These are phyloP conservation scores for Tuber indicum DNA, from an alignment of 495 filamentous ascomycete genomes.

Conservation along the genomic window DNA sequence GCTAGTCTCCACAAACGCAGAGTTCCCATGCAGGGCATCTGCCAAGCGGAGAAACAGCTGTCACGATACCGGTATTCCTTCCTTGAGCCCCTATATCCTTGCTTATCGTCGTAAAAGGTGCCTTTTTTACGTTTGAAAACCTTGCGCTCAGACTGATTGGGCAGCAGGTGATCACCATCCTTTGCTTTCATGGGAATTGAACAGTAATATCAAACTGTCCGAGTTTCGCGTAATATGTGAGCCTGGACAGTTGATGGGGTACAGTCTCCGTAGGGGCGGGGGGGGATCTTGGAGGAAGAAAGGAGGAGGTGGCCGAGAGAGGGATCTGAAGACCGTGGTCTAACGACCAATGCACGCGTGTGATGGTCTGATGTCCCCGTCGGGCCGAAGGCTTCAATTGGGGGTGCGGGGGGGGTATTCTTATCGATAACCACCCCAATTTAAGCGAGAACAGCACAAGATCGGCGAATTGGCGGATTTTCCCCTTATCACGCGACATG, in stretches of 20 bases:
- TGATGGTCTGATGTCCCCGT: not conserved
- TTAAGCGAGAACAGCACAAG: not conserved
- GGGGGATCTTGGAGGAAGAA: not conserved
- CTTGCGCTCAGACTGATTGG: not conserved
- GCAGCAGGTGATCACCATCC: not conserved
- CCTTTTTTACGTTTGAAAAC: not conserved
- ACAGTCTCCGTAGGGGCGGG: not conserved
- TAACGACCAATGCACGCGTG: not conserved
- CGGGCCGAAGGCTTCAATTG: not conserved
- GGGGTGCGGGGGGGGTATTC: not conserved
- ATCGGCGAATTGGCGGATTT: not conserved
- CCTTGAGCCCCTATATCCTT: not conserved
- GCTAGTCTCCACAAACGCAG: not conserved
- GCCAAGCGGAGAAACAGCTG: not conserved
- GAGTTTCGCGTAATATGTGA: not conserved
- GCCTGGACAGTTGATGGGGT: not conserved
- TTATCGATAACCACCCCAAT: not conserved
- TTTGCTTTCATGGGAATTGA: not conserved
- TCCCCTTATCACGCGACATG: not conserved
- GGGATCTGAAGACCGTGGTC: not conserved
- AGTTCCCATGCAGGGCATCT: not conserved
- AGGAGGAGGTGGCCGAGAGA: not conserved
- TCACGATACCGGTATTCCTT: not conserved
- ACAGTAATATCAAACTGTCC: not conserved
- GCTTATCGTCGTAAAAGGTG: not conserved